Evolutionary conservation across 1,139 yeast species (phyloP), one percentile per base, ranked within the genome.

Genomic region (Hanseniaspora uvarum): DNA sequence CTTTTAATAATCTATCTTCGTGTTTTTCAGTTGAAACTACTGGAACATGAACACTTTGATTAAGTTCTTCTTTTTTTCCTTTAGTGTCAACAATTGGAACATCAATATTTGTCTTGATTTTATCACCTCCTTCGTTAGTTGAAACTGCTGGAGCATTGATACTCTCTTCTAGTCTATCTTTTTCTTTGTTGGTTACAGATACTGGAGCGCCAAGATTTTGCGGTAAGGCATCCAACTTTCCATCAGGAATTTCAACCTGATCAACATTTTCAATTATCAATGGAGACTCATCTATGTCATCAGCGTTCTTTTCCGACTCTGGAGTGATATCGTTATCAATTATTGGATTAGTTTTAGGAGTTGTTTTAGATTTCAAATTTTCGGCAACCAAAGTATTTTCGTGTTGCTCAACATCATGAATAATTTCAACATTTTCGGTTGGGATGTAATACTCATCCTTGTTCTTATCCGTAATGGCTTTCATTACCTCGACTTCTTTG

Each of bases 401-500:
- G 24, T 37, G 40, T 5, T 37, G 40, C 5, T 37, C 40, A 5
- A 37, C 40, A 8, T 37, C 40, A 21, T 37, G 26, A 8, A 37
- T 37, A 7, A 37, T 19, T 4, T 19, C 40, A 21, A 37, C 26
- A 26, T 40, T 26, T 40, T 40, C 44, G 24, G 44, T 4, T 1
- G 33, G 33, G 4, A 24, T 5, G 7, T 24, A 11, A 21, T n/a
- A 24, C 11, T 24, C 30, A 3, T 40, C 44, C n/a, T 40, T 11
- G 19, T n/a, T 16, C 11, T 40, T 40, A 12, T 24, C 33, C 4
- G 46, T 18, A 7, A 50, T 18, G 11, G 26, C 31, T n/a, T 21
- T 50, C 30, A 50, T 34, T 4, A 43, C 39, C 6, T 36, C 31
- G 2, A 50, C 31, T 36, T 50, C 53, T 14, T 33, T 26, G 5